Base-by-base conservation (phyloP, 129 eudicot genomes). In the Tagetes patula region DNA sequence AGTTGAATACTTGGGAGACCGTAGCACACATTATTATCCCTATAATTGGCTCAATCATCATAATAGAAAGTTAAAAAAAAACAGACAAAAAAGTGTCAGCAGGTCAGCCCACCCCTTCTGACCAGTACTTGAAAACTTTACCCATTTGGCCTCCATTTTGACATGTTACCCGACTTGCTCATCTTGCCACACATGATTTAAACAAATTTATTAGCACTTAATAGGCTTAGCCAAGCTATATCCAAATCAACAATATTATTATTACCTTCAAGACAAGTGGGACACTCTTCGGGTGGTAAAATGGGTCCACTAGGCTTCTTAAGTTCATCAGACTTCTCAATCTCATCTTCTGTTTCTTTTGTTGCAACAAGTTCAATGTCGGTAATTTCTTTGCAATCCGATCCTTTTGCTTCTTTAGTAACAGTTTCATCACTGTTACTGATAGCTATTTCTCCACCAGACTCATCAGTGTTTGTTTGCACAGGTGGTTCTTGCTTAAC, bases 201-300 rank as follows among this genome's bases (percentile, higher is more conserved):
- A 36, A 61, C 67, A 37, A 31, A 36, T 27, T 61, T 61, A 36
- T 30, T 7, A 56, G 63, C 31, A 12, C 38, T 31, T 8, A 56
- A 31, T 30, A 31, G 63, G 63, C 39, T 56, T 56, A 56, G 38
- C n/a, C 58, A 8, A 37, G 36, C 8, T 0, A 64, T 64, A 39
- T 7, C 5, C 1, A 64, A 7, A 6, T 20, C 20, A 34, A 56
- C 0, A 49, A 56, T 31, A 42, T 43, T 53, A 3, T 32, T 30
- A 27, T 80, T 76, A 94, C 99, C 99, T 90, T 94, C 99, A 63
- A 94, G 96, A 71, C 99, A 94, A 41, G 83, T 94, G 53, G 99
- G 99, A 74, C 99, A 94, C 77, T 89, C 99, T 54, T 87, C 92
- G 3, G 86, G 82, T 20, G 81, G 79, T 43, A 81, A 75, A 37